Evolutionary conservation across 2,329 filamentous ascomycete genomes (phyloP).

Genomic region (Magnaporthiopsis poae): DNA sequence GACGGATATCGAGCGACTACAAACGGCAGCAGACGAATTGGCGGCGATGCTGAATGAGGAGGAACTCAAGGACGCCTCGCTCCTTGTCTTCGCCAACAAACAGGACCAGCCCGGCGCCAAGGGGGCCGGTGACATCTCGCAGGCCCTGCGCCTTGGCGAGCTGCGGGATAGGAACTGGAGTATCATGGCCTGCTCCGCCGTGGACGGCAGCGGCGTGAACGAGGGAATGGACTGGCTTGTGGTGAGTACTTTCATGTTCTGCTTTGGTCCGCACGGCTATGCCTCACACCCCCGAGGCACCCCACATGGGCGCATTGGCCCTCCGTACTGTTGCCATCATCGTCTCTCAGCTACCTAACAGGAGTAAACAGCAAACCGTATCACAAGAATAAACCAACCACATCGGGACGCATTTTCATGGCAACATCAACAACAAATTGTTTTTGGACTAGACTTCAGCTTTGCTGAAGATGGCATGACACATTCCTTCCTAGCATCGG

Average conservation of each 20-base stretch:
- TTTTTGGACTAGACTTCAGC: constrained; percentile 1
- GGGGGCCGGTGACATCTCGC: constrained; percentile 91
- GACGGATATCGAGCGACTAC: constrained; percentile 89
- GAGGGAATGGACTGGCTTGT: constrained; percentile 99
- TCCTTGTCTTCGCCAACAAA: constrained; percentile 97
- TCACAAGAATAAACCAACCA: constrained; percentile 25
- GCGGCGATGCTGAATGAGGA: constrained; percentile 95
- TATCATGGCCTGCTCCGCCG: constrained; percentile 93
- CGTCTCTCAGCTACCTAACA: constrained; percentile 9
- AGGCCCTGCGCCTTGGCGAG: constrained; percentile 81
- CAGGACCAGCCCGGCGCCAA: constrained; percentile 96
- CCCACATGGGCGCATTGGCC: too few relatives aligned
- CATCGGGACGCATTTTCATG: constrained; percentile 6
- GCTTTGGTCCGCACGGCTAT: background rate
- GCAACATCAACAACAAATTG: constrained; percentile 16
- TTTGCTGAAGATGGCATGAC: background rate
- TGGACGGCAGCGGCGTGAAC: constrained; percentile 85
- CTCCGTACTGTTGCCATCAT: background rate
- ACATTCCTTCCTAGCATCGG: background rate
- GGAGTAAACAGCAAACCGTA: constrained; percentile 29
- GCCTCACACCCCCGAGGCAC: background rate
- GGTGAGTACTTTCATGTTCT: constrained; percentile 38
- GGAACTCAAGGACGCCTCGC: constrained; percentile 80
- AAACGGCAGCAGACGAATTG: constrained; percentile 86
- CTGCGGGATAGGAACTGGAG: constrained; percentile 97